Percentiles rank a stretch among this genome's conserved stretches.
Evolutionary conservation across 371 early-diverging fungal species (phyloP).

Genomic region (Apophysomyces sp.): DNA sequence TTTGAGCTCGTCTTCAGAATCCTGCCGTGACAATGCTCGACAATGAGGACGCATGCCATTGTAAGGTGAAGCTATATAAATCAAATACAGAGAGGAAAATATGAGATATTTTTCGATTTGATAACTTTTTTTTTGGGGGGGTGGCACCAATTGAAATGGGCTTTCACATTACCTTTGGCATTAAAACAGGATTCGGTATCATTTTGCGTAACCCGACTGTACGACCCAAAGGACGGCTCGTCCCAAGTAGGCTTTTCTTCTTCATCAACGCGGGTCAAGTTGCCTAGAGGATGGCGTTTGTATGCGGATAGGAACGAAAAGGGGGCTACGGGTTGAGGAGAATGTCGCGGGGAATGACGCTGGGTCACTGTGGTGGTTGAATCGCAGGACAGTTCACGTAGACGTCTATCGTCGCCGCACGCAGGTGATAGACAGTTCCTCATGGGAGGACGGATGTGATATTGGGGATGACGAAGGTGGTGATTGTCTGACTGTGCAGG

Average conservation of each 20-base stretch:
- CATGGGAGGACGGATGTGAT: not conserved
- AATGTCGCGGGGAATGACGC: not conserved
- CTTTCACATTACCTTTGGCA: not conserved
- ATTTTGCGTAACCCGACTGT: not conserved
- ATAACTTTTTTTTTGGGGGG: not conserved
- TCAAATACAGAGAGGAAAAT: not conserved
- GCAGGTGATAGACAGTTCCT: not conserved
- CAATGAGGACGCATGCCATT: not conserved
- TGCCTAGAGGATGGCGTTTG: not conserved
- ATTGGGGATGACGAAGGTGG: not conserved
- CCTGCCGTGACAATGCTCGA: slow-evolving; percentile 6
- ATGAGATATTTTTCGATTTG: not conserved
- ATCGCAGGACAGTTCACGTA: slow-evolving; percentile 37
- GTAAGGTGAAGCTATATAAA: not conserved
- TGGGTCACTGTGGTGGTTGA: slow-evolving; percentile 31
- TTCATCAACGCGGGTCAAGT: slow-evolving; percentile 22
- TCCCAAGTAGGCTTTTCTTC: slow-evolving; percentile 14
- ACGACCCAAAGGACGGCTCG: not conserved
- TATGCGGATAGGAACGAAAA: slow-evolving; percentile 22
- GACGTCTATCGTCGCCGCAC: not conserved
- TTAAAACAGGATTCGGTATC: slow-evolving; percentile 13
- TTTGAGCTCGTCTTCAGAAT: slow-evolving; percentile 1
- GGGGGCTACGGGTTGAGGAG: slow-evolving; percentile 18
- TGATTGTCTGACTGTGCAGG: slow-evolving; percentile 20
- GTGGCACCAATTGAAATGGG: not conserved